These are phyloP conservation scores for Reticulascus tulasneorum DNA, from an alignment of 2,329 filamentous ascomycete genomes.

Conservation along the genomic window DNA sequence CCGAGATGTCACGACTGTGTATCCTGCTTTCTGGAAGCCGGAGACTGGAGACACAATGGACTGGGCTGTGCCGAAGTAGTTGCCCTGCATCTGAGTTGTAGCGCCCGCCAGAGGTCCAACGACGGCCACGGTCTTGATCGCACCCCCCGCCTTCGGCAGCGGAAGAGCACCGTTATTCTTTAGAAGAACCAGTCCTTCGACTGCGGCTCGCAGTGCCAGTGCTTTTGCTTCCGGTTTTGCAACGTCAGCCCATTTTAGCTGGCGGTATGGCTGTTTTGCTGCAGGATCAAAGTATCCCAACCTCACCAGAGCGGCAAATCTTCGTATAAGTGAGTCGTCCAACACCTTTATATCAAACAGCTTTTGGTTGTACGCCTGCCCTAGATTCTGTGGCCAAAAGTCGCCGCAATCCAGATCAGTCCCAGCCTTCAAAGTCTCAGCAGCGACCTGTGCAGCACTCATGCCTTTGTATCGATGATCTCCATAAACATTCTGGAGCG, in stretches of 20 bases:
- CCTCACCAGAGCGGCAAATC: slow-evolving; percentile 50
- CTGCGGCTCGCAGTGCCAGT: slow-evolving; percentile 46
- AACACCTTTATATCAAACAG: slow-evolving; percentile 23
- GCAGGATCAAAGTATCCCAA: slow-evolving; percentile 55
- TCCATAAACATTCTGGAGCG: slow-evolving; percentile 53
- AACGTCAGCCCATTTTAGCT: slow-evolving; percentile 52
- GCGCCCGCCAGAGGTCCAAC: slow-evolving; percentile 29
- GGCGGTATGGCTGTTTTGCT: slow-evolving; percentile 39
- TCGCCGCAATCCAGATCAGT: slow-evolving; percentile 28
- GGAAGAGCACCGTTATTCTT: slow-evolving; percentile 53
- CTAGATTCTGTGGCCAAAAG: slow-evolving; percentile 10
- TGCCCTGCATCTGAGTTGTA: slow-evolving; percentile 20
- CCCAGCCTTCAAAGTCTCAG: slow-evolving; percentile 28
- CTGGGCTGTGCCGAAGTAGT: slow-evolving; percentile 16
- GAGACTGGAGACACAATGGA: slow-evolving; percentile 17
- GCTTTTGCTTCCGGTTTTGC: slow-evolving; percentile 47
- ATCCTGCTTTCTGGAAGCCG: too few species aligned
- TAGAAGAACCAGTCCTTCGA: slow-evolving; percentile 42
- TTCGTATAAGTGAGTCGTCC: slow-evolving; percentile 45
- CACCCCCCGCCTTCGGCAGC: slow-evolving; percentile 25
- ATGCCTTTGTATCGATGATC: slow-evolving; percentile 27
- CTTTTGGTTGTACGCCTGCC: slow-evolving; percentile 24
- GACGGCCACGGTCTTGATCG: slow-evolving; percentile 22
- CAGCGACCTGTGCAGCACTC: slow-evolving; percentile 24
- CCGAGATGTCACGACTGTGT: too few species aligned